Evolutionary conservation across 2,329 filamentous ascomycete genomes (phyloP).

Genomic region (Phoma sp.): DNA sequence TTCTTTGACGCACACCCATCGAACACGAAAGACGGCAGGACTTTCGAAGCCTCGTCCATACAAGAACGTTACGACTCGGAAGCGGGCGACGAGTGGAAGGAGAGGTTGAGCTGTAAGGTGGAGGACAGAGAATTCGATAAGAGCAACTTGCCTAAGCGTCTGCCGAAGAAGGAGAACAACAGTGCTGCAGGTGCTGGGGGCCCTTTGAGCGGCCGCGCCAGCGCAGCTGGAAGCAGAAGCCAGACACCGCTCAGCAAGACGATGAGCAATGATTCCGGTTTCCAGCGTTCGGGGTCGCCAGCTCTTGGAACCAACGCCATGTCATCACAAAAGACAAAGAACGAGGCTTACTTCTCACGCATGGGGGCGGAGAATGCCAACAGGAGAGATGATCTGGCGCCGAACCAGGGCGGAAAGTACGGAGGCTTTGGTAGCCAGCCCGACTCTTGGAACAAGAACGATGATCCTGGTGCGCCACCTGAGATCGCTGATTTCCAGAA

Average conservation of each 20-base stretch:
- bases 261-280: slow-evolving; percentile 37
- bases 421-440: slow-evolving; percentile 85
- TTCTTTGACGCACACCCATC: slow-evolving; percentile 74
- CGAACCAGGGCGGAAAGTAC: slow-evolving; percentile 92
- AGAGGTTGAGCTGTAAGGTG: slow-evolving; percentile 83
- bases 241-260: slow-evolving; percentile 49
- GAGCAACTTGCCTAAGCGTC: slow-evolving; percentile 62
- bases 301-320: slow-evolving; percentile 48
- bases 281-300: slow-evolving; percentile 45
- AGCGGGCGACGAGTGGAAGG: slow-evolving; percentile 94
- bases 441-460: slow-evolving; percentile 54
- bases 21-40: slow-evolving; percentile 53
- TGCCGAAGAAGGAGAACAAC: slow-evolving; percentile 42
- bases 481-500: slow-evolving; percentile 87
- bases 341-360: slow-evolving; percentile 89
- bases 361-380: slow-evolving; percentile 83
- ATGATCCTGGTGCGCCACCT: slow-evolving; percentile 59
- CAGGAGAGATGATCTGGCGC: slow-evolving; percentile 75
- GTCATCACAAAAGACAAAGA: slow-evolving; percentile 61
- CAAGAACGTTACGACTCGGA: slow-evolving; percentile 89
- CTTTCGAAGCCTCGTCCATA: slow-evolving; percentile 87
- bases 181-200: slow-evolving; percentile 32
- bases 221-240: slow-evolving; percentile 44
- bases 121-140: slow-evolving; percentile 87
- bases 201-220: slow-evolving; percentile 42